Evolutionary conservation across 2,329 filamentous ascomycete species (phyloP).

Genomic region (Canariomyces notabilis): DNA sequence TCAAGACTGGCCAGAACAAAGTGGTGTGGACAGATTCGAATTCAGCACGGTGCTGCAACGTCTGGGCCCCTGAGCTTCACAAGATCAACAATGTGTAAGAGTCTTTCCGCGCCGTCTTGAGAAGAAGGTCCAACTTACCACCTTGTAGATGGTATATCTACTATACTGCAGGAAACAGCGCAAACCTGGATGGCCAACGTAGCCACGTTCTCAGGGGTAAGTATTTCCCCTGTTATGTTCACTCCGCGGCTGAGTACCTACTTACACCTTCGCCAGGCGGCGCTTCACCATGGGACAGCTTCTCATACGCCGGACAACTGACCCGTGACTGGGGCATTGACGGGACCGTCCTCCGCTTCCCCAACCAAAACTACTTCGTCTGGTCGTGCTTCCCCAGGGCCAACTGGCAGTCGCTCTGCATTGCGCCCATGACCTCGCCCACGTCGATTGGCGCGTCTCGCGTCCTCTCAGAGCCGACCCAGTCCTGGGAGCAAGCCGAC

Average conservation of each 20-base stretch:
- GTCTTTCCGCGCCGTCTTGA: neutral
- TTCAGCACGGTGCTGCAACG: conserved; percentile 45
- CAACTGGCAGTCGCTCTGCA: conserved; percentile 34
- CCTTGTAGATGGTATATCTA: conserved; percentile 49
- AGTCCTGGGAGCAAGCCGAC: conserved; percentile 46
- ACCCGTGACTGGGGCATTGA: conserved; percentile 49
- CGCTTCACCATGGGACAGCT: conserved; percentile 46
- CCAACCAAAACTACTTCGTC: conserved; percentile 45
- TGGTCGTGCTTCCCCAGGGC: conserved; percentile 48
- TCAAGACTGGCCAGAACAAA: conserved; percentile 50
- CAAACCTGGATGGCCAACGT: conserved; percentile 45
- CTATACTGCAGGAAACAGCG: conserved; percentile 46
- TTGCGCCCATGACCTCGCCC: conserved; percentile 37
- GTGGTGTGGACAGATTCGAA: conserved; percentile 45
- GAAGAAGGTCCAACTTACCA: neutral
- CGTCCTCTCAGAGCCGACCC: conserved; percentile 47
- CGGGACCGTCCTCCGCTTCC: conserved; percentile 46
- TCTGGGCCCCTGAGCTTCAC: conserved; percentile 56
- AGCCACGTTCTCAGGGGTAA: conserved; percentile 46
- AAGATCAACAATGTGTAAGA: conserved; percentile 26
- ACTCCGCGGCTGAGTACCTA: neutral
- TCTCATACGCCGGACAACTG: conserved; percentile 44
- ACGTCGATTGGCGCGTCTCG: conserved; percentile 35
- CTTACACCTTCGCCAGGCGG: conserved; percentile 36
- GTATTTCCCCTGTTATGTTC: conserved; percentile 17